Conservation (phyloP, 805 yeast species). For the Kazachstania psychrophila region DNA sequence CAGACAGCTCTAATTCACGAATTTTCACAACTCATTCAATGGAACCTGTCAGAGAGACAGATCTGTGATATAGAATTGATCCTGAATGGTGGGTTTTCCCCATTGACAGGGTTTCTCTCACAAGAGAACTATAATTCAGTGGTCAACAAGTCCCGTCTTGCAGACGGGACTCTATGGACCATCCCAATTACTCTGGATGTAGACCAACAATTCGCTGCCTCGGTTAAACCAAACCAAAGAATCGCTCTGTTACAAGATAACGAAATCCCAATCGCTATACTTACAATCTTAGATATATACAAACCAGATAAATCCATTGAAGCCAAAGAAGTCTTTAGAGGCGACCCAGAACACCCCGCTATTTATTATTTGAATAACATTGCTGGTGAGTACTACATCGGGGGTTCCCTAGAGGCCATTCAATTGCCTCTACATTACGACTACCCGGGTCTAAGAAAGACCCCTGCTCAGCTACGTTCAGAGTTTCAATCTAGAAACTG, state of each 20-base stretch:
- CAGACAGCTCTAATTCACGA: constrained; percentile 50
- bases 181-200: constrained; percentile 90
- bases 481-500: constrained; percentile 77
- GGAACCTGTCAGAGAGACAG: constrained; percentile 68
- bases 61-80: constrained; percentile 88
- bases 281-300: constrained; percentile 72
- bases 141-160: constrained; percentile 57
- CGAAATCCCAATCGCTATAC: constrained; percentile 67
- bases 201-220: constrained; percentile 37
- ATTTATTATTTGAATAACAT: constrained; percentile 57
- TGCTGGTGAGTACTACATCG: constrained; percentile 79
- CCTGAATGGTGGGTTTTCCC: constrained; percentile 91
- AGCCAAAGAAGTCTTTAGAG: constrained; percentile 84
- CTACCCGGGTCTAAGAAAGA: constrained; percentile 75
- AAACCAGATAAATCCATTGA: constrained; percentile 71
- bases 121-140: constrained; percentile 58
- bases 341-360: constrained; percentile 97
- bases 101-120: constrained; percentile 54
- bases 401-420: constrained; percentile 82
- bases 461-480: constrained; percentile 81
- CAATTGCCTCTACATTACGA: constrained; percentile 82
- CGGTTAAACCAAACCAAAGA: constrained; percentile 46
- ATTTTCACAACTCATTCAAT: constrained; percentile 36
- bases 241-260: constrained; percentile 74
- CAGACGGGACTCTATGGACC: constrained; percentile 76